These are phyloP conservation scores for Metschnikowia vanudenii DNA, from an alignment of 805 yeast genomes.

Conservation along the genomic window DNA sequence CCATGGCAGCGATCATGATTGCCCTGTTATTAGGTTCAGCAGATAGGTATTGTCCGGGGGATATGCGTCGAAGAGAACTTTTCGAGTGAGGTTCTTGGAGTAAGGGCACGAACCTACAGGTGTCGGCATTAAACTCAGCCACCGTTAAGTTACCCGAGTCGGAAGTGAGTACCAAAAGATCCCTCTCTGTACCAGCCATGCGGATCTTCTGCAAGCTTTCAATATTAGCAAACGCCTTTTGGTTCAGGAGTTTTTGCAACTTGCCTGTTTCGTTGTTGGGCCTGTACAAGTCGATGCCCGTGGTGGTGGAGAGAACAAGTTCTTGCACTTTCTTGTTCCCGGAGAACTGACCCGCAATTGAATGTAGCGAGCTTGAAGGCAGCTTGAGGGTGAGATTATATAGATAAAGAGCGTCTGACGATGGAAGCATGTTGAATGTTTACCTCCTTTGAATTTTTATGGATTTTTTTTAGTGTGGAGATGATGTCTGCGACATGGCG, in stretches of 20 bases:
- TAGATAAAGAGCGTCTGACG: slow-evolving; percentile 37
- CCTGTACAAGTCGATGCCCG: slow-evolving; percentile 52
- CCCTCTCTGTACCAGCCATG: slow-evolving; percentile 52
- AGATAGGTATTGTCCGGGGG: slow-evolving; percentile 72
- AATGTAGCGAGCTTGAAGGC: slow-evolving; percentile 51
- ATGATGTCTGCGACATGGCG: too few relatives aligned
- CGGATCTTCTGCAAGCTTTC: slow-evolving; percentile 52
- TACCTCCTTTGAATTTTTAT: too few relatives aligned
- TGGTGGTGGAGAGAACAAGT: slow-evolving; percentile 56
- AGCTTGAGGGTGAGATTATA: slow-evolving; percentile 71
- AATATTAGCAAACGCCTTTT: slow-evolving; percentile 58
- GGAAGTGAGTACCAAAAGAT: slow-evolving; percentile 64
- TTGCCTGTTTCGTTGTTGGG: slow-evolving; percentile 58
- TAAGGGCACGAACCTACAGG: slow-evolving; percentile 43
- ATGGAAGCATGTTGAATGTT: slow-evolving; percentile 10
- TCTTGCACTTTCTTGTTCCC: slow-evolving; percentile 56
- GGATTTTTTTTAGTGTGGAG: too few relatives aligned
- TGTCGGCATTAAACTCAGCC: slow-evolving; percentile 42
- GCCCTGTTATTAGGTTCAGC: slow-evolving; percentile 76
- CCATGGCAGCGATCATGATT: slow-evolving; percentile 66
- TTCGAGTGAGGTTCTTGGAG: slow-evolving; percentile 68
- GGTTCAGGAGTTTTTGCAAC: slow-evolving; percentile 41
- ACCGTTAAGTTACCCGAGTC: slow-evolving; percentile 75
- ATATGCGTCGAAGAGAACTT: slow-evolving; percentile 67
- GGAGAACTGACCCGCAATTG: slow-evolving; percentile 69